Evolutionary conservation across 768 basidiomycete species (phyloP).

Genomic region (Russula dissimulans): DNA sequence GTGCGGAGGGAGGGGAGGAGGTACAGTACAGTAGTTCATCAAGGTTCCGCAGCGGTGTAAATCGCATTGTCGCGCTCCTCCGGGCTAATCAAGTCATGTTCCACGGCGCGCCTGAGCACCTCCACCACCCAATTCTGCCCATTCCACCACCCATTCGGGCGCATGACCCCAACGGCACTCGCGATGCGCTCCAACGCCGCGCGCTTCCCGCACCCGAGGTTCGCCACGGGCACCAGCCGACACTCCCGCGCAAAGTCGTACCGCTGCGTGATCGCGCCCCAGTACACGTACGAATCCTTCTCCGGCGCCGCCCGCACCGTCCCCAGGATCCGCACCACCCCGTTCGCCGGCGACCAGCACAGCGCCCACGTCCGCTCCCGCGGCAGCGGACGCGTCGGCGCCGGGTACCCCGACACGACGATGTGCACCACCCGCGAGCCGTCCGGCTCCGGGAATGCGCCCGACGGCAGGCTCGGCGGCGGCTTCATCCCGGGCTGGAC

Average conservation of each 20-base stretch:
- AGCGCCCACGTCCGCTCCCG: conserved; percentile 18
- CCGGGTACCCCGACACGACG: conserved; percentile 17
- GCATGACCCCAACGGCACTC: conserved; percentile 16
- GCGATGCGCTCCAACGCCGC: conserved; percentile 16
- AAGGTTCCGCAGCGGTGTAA: conserved; percentile 16
- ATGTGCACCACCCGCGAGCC: conserved; percentile 10
- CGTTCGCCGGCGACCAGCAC: conserved; percentile 13
- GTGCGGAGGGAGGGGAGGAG: no score
- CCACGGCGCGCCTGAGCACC: conserved; percentile 16
- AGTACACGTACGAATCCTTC: conserved; percentile 13
- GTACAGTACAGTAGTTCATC: neutral
- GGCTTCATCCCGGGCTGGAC: conserved; percentile 19
- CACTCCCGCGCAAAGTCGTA: conserved; percentile 2
- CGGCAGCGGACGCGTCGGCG: conserved; percentile 8
- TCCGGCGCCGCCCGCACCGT: conserved; percentile 14
- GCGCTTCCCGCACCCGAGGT: conserved; percentile 7
- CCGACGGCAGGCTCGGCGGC: conserved; percentile 6
- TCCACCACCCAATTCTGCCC: conserved; percentile 21
- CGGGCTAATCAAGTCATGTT: conserved; percentile 16
- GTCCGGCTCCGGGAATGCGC: conserved; percentile 17
- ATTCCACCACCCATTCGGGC: conserved; percentile 21
- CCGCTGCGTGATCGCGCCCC: conserved; percentile 18
- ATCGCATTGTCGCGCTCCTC: conserved; percentile 17
- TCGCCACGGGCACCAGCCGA: conserved; percentile 14
- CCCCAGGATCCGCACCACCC: neutral